Percentiles rank a stretch among this genome's conserved stretches.
phyloP scores from a whole-genome alignment of 2,329 filamentous ascomycete species.

The Chaetothyriales sp. region DNA sequence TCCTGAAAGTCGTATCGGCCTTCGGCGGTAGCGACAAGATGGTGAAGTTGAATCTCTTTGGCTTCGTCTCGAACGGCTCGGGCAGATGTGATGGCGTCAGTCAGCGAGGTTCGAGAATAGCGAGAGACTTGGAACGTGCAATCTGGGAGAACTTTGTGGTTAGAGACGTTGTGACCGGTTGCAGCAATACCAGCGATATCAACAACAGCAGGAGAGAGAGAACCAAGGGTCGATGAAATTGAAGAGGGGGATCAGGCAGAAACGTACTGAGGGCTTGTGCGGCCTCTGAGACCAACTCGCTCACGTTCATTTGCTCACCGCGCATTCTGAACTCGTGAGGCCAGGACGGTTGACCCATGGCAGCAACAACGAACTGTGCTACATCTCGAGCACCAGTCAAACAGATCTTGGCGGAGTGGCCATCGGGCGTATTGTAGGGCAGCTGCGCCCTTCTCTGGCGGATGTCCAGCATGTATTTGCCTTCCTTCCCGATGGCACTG shows the following conservation, averaged over 20 bases:
- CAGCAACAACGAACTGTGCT: conserved; percentile 51
- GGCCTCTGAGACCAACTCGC: conserved; percentile 45
- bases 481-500: conserved; percentile 42
- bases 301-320: conserved; percentile 51
- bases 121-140: conserved; percentile 19
- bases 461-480: conserved; percentile 54
- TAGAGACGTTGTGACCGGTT: not conserved
- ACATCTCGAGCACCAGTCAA: conserved; percentile 59
- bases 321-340: conserved; percentile 55
- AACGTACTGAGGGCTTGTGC: conserved; percentile 33
- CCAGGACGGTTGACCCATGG: conserved; percentile 55
- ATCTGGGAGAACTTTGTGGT: conserved; percentile 6
- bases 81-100: conserved; percentile 18
- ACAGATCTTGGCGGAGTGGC: conserved; percentile 43
- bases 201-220: not conserved
- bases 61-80: conserved; percentile 23
- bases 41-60: conserved; percentile 36
- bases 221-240: conserved; percentile 8
- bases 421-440: conserved; percentile 40
- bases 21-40: conserved; percentile 54
- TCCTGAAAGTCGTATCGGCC: conserved; percentile 52
- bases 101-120: conserved; percentile 18
- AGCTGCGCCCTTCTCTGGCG: conserved; percentile 45
- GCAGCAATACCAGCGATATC: not conserved
- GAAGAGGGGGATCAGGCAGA: not conserved